Evolutionary conservation across 73 alveolate genomes (phyloP), one percentile per base, ranked within the genome.

Genomic region (Paramecium sonneborni): DNA sequence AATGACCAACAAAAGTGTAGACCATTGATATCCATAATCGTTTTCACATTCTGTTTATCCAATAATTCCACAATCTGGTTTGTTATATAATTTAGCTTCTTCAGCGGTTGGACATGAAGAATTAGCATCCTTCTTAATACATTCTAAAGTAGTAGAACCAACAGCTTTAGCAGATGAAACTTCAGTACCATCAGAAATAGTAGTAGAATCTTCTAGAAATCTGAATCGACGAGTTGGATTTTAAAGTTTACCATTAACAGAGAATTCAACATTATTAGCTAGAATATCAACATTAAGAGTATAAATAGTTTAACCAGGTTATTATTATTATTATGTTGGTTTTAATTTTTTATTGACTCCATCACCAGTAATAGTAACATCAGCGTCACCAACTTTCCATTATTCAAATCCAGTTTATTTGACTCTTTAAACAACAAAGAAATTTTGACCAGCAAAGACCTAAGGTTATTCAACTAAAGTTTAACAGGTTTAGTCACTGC

Each of bases 51-150:
- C 68, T 1, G 46, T 9, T 62, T 62, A 62, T 62, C 84, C 86
- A 38, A 38, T 38, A 28, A 26, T 20, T 72, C 86, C 86, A 20
- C 86, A 72, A 72, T 72, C 86, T 72, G 86, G 86, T 38, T 72
- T 6, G 35, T 72, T 72, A 18, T 35, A 72, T 72, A 18, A 18
- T 35, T 35, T 72, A 38, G 86, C 67, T 72, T 72, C 86, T 0
- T 72, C 55, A 35, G 57, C 58, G n/a, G 86, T 72, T 34, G 86
- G 86, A 21, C 86, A 72, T 34, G 58, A 32, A 34, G 86, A 30
- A 20, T 30, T 72, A 5, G 86, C 86, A 72, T 72, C 57, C 57
- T 30, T 37, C 34, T 72, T 72, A 37, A 72, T 72, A 30, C 86
- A 72, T 28, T 72, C 86, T 41, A 72, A 34, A 15, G 58, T 38